Conservation (phyloP, 306 rosid genomes). For the Vigna mungo region DNA sequence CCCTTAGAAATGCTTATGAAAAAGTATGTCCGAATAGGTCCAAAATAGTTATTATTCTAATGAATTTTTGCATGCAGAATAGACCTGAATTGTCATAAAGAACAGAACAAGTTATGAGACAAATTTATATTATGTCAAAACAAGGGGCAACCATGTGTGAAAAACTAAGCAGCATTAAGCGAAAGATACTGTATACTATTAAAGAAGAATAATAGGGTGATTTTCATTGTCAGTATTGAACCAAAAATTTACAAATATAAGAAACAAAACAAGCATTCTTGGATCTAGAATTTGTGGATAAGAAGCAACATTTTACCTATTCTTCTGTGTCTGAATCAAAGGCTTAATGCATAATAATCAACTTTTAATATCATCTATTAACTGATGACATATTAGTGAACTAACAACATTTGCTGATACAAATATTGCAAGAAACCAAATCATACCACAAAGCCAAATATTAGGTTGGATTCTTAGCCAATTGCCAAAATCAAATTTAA, state of each 20-base stretch:
- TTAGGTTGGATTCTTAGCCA: background rate
- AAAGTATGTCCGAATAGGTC: too few relatives aligned
- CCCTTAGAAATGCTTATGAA: too few relatives aligned
- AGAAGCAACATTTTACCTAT: background rate
- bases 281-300: slow-evolving; percentile 5
- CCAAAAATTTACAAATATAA: background rate
- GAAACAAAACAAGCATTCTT: background rate
- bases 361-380: background rate
- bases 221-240: background rate
- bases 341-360: background rate
- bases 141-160: background rate
- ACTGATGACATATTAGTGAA: background rate
- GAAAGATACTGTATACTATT: background rate
- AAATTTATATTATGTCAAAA: background rate
- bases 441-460: background rate
- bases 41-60: background rate
- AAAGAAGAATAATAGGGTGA: background rate
- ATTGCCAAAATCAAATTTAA: background rate
- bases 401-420: background rate
- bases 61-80: background rate
- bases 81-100: slow-evolving; percentile 4
- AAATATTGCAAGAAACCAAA: slow-evolving; percentile 2
- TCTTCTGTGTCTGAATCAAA: background rate
- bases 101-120: background rate
- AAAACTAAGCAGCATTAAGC: background rate